These are phyloP conservation scores for Groenewaldozyma tartarivorans DNA, from an alignment of 805 yeast species.

Conservation along the genomic window DNA sequence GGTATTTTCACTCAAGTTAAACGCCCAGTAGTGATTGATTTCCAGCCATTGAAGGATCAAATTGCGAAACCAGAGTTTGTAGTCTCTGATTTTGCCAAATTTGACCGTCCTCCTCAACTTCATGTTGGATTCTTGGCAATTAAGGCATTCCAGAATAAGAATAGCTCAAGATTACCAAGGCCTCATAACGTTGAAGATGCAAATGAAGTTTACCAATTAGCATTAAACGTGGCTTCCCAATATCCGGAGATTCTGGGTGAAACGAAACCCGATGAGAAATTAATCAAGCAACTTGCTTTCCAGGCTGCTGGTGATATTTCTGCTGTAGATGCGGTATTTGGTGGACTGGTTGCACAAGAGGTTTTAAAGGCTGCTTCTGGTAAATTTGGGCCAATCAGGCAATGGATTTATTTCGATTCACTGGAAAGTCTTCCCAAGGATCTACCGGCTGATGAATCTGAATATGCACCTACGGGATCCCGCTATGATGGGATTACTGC, in stretches of 20 bases:
- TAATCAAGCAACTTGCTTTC: constrained; percentile 63
- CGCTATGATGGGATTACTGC: constrained; percentile 96
- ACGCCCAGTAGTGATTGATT: constrained; percentile 57
- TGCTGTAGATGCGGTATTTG: constrained; percentile 78
- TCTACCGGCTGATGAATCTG: constrained; percentile 48
- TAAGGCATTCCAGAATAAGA: constrained; percentile 55
- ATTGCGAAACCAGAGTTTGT: constrained; percentile 69
- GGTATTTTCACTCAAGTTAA: constrained; percentile 92
- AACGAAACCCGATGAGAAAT: constrained; percentile 49
- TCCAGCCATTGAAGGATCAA: constrained; percentile 56
- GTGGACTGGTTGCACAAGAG: constrained; percentile 95
- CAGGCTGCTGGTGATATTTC: constrained; percentile 92
- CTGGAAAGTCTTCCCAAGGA: constrained; percentile 74
- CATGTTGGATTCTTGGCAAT: constrained; percentile 91
- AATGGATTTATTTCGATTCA: constrained; percentile 88
- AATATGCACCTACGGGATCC: constrained; percentile 64
- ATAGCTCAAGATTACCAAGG: constrained; percentile 61
- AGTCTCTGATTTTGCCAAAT: constrained; percentile 84
- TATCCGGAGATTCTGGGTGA: constrained; percentile 48
- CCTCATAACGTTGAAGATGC: constrained; percentile 74
- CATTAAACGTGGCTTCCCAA: constrained; percentile 49
- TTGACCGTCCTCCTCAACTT: constrained; percentile 82
- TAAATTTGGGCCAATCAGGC: constrained; percentile 88
- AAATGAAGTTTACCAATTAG: constrained; percentile 48
- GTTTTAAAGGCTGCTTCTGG: constrained; percentile 92